These are phyloP conservation scores for Phytophthora quininea DNA, from an alignment of 352 stramenopile species.

Conservation along the genomic window DNA sequence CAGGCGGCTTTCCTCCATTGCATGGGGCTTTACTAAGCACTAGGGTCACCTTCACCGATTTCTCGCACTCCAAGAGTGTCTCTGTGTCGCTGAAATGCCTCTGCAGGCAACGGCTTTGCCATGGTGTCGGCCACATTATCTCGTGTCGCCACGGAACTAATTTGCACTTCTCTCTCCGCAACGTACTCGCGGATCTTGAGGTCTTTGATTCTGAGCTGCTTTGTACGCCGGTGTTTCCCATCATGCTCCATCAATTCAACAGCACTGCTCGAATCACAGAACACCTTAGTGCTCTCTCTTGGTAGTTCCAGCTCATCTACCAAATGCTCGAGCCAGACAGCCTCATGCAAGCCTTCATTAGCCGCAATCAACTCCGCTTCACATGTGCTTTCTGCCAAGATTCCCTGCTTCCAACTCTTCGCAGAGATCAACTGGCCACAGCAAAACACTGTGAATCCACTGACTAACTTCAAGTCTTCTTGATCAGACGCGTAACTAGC, in stretches of 20 bases:
- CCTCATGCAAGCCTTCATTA: slow-evolving; percentile 8
- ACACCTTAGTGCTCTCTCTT: slow-evolving; percentile 8
- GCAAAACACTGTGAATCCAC: slow-evolving; percentile 19
- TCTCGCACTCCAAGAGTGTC: slow-evolving; percentile 4
- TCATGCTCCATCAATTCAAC: slow-evolving; percentile 23
- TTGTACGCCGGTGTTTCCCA: slow-evolving; percentile 19
- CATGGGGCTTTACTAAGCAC: neutral
- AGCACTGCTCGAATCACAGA: slow-evolving; percentile 7
- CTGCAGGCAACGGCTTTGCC: slow-evolving; percentile 13
- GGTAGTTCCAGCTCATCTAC: slow-evolving; percentile 4
- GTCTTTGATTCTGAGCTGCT: slow-evolving; percentile 18
- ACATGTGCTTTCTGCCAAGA: slow-evolving; percentile 19
- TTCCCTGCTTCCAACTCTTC: slow-evolving; percentile 18
- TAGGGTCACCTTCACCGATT: neutral
- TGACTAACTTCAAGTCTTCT: slow-evolving; percentile 18
- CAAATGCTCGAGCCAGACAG: slow-evolving; percentile 14
- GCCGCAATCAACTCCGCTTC: slow-evolving; percentile 10
- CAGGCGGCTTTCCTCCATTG: neutral
- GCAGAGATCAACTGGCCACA: slow-evolving; percentile 21
- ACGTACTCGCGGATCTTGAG: slow-evolving; percentile 26
- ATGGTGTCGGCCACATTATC: slow-evolving; percentile 12
- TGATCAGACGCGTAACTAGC: slow-evolving; percentile 18
- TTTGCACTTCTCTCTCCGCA: slow-evolving; percentile 8
- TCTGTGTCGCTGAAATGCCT: slow-evolving; percentile 16
- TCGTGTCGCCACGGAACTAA: slow-evolving; percentile 11